These are phyloP conservation scores for Aurantiochytrium sp. DNA, from an alignment of 108 stramenopile genomes.

Conservation along the genomic window DNA sequence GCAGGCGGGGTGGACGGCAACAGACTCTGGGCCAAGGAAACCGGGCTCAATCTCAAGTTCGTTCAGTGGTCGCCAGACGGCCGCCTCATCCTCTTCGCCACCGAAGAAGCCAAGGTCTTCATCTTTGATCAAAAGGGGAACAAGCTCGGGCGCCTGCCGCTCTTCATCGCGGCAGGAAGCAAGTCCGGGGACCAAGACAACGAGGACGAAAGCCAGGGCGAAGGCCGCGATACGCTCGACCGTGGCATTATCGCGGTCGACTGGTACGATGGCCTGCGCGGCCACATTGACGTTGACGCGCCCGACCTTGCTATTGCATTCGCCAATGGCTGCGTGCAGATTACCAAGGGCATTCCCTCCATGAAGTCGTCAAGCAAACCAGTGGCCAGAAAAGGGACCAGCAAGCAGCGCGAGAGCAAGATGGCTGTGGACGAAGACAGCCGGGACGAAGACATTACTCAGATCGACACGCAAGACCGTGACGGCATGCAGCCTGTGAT, in stretches of 20 bases:
- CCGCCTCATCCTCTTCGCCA: constrained; percentile 44
- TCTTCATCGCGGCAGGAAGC: constrained; percentile 14
- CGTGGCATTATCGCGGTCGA: constrained; percentile 34
- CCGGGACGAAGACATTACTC: background rate
- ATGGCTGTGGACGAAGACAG: background rate
- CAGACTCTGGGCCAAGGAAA: constrained; percentile 62
- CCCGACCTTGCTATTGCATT: constrained; percentile 60
- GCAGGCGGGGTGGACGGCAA: constrained; percentile 64
- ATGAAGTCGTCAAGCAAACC: background rate
- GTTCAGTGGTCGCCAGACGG: constrained; percentile 66
- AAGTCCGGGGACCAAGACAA: background rate
- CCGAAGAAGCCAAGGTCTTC: constrained; percentile 39
- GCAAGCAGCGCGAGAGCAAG: background rate
- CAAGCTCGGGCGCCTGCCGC: constrained; percentile 40
- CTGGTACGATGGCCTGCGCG: constrained; percentile 59
- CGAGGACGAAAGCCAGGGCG: background rate
- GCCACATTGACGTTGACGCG: constrained; percentile 42
- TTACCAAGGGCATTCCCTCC: background rate
- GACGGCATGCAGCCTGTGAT: constrained; percentile 41
- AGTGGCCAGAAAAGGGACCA: background rate
- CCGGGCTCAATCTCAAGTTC: constrained; percentile 36
- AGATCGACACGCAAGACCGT: background rate
- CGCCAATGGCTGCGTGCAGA: constrained; percentile 51
- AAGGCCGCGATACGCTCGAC: background rate
- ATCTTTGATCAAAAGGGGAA: constrained; percentile 56